Percentiles rank a stretch among this genome's conserved stretches.
These are phyloP conservation scores for Mycena rosella DNA, from an alignment of 768 basidiomycete species.

Conservation along the genomic window DNA sequence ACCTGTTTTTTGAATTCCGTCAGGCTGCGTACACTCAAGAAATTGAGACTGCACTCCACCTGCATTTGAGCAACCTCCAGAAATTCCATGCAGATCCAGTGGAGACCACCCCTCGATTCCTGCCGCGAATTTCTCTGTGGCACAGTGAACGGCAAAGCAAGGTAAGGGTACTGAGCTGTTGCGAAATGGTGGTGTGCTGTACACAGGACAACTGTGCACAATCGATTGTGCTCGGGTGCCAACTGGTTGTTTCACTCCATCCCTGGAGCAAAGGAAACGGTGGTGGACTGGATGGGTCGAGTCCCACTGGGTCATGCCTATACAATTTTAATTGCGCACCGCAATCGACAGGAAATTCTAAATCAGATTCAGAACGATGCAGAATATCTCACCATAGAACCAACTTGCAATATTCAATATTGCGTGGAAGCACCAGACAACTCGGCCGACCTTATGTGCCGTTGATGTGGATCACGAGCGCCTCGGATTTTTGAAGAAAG, in stretches of 20 bases:
- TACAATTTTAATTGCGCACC: conserved; percentile 8
- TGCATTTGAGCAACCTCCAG: not conserved
- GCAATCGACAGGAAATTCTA: not conserved
- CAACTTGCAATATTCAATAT: not conserved
- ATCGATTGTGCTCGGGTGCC: not conserved
- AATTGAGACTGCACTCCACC: not conserved
- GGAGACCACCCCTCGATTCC: not conserved
- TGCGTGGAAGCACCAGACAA: not conserved
- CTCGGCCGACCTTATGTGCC: not conserved
- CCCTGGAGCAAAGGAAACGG: not conserved
- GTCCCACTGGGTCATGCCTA: not conserved
- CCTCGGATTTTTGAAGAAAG: not conserved
- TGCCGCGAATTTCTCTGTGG: not conserved
- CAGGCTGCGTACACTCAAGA: not conserved
- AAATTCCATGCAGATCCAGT: not conserved
- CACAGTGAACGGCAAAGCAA: not conserved
- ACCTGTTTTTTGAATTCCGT: not conserved
- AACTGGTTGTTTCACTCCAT: conserved; percentile 11
- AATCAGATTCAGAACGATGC: not conserved
- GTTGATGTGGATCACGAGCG: not conserved
- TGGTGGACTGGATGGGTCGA: not conserved
- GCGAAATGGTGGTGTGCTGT: conserved; percentile 1
- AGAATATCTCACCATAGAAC: not conserved
- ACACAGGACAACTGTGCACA: not conserved
- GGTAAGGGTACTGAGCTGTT: not conserved